A percentile compares a stretch with the other conserved stretches of the same genome.
phyloP scores from a whole-genome alignment of 1,139 yeast species.

The Nakaseomyces nivariensis region DNA sequence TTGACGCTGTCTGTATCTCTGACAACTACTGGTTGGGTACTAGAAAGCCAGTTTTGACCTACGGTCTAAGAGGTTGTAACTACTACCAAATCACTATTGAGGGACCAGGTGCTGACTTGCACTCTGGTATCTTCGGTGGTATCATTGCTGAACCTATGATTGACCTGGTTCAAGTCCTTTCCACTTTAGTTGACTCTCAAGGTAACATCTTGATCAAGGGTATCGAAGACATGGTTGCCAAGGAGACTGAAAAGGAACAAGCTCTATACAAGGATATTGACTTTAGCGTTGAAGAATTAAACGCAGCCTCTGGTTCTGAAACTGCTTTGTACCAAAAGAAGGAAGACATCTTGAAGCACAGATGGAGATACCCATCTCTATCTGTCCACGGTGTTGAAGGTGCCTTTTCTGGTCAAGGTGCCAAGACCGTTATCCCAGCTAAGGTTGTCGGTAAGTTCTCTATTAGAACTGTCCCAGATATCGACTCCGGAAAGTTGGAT shows the following conservation, averaged over 20 bases:
- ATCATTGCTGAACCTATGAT: constrained; percentile 96
- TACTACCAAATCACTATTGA: constrained; percentile 73
- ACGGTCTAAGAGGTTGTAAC: constrained; percentile 94
- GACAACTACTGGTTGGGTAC: constrained; percentile 99
- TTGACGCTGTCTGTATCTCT: constrained; percentile 89
- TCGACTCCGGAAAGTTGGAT: constrained; percentile 71
- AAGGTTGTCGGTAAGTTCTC: constrained; percentile 91
- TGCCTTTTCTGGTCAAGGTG: constrained; percentile 90
- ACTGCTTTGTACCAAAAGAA: constrained; percentile 71
- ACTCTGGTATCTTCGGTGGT: constrained; percentile 97
- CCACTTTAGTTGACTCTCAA: constrained; percentile 63
- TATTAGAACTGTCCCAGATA: constrained; percentile 93
- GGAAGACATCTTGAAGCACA: constrained; percentile 83
- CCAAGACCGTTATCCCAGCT: constrained; percentile 96
- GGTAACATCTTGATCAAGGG: constrained; percentile 88
- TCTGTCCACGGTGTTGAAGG: constrained; percentile 97
- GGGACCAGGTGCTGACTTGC: constrained; percentile 97
- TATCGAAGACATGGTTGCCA: constrained; percentile 87
- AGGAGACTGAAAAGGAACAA: constrained; percentile 72
- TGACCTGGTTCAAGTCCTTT: constrained; percentile 69
- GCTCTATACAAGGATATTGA: constrained; percentile 76
- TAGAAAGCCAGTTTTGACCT: constrained; percentile 89
- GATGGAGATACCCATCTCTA: constrained; percentile 97
- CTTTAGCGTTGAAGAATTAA: constrained; percentile 73
- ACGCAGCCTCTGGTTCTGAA: constrained; percentile 78